Evolutionary conservation across 1,139 yeast genomes (phyloP), one percentile per base, ranked within the genome.

Genomic region (Protomyces macrosporus): DNA sequence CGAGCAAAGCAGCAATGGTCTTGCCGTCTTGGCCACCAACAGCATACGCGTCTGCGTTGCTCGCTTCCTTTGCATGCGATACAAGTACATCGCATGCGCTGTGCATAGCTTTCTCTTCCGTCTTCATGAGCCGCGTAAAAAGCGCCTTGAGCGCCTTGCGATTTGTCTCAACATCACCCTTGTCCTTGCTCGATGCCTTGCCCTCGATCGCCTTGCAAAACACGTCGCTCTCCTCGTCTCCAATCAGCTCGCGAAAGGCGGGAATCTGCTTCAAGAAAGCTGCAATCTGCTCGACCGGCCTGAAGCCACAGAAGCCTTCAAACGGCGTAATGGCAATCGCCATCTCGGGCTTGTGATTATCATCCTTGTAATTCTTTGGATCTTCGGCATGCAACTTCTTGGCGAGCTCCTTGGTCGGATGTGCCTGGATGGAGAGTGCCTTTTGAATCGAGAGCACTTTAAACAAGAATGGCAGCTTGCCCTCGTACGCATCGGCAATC

Each of bases 331-430:
- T 85, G 12, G 98, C 98, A 74, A 93, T 85, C 63, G 98, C 98
- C 98, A 93, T 93, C 76, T 93, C 99, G 30, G 99, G 99, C 79
- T 93, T 93, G 78, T 93, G 99, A 79, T 93, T 93, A 74, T 85
- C 96, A 77, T 93, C 99, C 55, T 98, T 98, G 75, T 95, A 93
- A 77, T 93, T 88, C 72, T 85, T 85, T 63, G 98, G 98, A 77
- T 93, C 98, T 36, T 81, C 77, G 9, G 82, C 81, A 73, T 88
- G 96, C 72, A 93, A 80, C 68, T 83, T 84, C 56, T 82, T 84
- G 50, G 88, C 99, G 65, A 93, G 80, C 39, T 79, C 76, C 78
- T 93, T 93, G 77, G 93, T 98, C 35, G 99, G 99, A 73, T 93
- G 99, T 30, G 98, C 98, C 78, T 93, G 99, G 74, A 93, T 91